Evolutionary conservation across 1,284 basidiomycete species (phyloP), one percentile per base, ranked within the genome.

Genomic region (Porogramme epimiltina): DNA sequence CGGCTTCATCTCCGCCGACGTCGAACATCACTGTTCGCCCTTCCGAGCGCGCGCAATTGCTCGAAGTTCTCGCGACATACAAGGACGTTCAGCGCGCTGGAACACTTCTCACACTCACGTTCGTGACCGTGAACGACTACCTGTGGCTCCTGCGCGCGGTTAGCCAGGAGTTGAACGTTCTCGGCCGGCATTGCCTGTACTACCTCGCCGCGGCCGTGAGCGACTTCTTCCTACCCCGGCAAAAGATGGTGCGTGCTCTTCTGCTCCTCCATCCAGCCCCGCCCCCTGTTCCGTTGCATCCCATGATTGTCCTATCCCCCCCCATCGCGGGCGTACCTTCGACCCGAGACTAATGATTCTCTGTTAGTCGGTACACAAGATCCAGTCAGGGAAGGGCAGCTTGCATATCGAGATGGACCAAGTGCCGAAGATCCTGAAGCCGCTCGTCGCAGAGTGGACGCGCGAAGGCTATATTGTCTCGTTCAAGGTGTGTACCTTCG

Each of bases 131-230:
- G 51, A 93, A 96, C 68, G 96, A 99, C 64, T 99, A 99, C 70
- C 81, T 99, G 18, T 99, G 93, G 86, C 75, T 98, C 4, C 74
- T 99, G 25, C 83, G 91, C 25, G 90, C 89, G 0, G 81, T 98
- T 45, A 89, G 89, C 56, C 78, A 87, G 55, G 84, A 91, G 59
- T 75, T 92, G 56, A 76, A 79, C 13, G 74, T 81, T 0, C 66
- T 96, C 2, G 84, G 89, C 1, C 74, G 91, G 47, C 78, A 77
- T 31, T 89, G 87, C 1, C 83, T 99, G 85, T 98, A 94, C 73
- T 99, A 98, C 68, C 87, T 99, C 47, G 96, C 96, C 13, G 96
- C 96, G 0, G 97, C 97, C 1, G 97, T 99, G 40, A 95, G 91
- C 68, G 96, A 99, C 71, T 99, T 99, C 69, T 99, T 98, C 77